Conservation (phyloP, 2,329 filamentous ascomycete species). For the Monosporascus sp. region DNA sequence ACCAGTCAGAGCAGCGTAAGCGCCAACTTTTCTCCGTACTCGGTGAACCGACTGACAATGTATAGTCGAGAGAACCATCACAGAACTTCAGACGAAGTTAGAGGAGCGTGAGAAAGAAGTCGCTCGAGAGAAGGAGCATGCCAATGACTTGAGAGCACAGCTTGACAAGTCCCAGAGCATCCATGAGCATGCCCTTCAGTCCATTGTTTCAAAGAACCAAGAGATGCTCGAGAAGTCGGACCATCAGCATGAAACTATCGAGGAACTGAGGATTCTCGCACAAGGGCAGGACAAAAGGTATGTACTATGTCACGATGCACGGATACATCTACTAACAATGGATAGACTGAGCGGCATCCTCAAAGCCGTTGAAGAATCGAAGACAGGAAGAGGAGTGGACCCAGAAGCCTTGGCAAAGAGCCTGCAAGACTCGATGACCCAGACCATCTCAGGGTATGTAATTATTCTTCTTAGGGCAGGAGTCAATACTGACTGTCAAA, state of each 20-base stretch:
- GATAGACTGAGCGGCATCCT: slow-evolving; percentile 16
- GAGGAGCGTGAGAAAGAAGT: slow-evolving; percentile 17
- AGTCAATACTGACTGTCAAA: not conserved
- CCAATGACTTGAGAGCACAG: slow-evolving; percentile 13
- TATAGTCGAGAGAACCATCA: slow-evolving; percentile 14
- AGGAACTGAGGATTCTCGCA: slow-evolving; percentile 6
- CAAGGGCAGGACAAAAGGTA: slow-evolving; percentile 16
- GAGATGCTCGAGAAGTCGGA: slow-evolving; percentile 14
- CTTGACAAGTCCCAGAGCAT: slow-evolving; percentile 11
- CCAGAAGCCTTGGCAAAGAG: slow-evolving; percentile 7
- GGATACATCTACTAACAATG: slow-evolving; percentile 4
- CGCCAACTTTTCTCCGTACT: not conserved
- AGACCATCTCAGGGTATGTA: slow-evolving; percentile 14
- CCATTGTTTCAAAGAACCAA: slow-evolving; percentile 11
- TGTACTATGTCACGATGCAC: not conserved
- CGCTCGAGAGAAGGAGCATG: slow-evolving; percentile 11
- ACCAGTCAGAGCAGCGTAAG: slow-evolving; percentile 15
- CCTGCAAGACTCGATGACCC: slow-evolving; percentile 10
- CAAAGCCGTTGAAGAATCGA: slow-evolving; percentile 8
- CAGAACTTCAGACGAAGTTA: slow-evolving; percentile 11
- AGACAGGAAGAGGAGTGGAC: slow-evolving; percentile 2
- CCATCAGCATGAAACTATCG: slow-evolving; percentile 3
- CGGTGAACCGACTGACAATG: slow-evolving; percentile 4
- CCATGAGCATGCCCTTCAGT: slow-evolving; percentile 12
- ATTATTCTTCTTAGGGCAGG: not conserved